Base-by-base conservation (phyloP, 148 eudicot species). In the Nepenthes gracilis region DNA sequence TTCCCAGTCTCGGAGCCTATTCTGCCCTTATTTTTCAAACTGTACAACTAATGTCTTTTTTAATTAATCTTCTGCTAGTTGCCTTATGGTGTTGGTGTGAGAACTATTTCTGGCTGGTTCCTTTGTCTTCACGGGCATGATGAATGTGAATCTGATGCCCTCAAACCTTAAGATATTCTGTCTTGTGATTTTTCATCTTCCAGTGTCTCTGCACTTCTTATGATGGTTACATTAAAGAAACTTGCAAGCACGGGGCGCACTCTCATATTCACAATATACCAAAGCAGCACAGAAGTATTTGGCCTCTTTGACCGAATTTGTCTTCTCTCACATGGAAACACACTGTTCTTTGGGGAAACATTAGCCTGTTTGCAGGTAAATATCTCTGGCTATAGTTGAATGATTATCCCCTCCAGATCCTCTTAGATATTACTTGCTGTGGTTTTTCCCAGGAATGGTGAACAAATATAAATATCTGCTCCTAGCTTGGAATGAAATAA, bases 171-270 rank as follows among this genome's bases (percentile, higher is more conserved):
- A 2, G 3, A 49, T n/a, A 49, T 49, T 11, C 53, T 11, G 10
- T 10, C n/a, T 10, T 49, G 11, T 49, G 53, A 2, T n/a, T 11
- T n/a, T 49, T 49, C 53, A 11, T 49, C n/a, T 55, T 77, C 49
- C 84, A 92, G 98, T 70, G 98, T 92, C 15, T 92, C 98, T 65
- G 94, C 98, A 59, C 96, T 92, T 72, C 82, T 92, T 54, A 92
- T 92, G 98, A 92, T 92, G 98, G 98, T 92, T 36, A 88, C 98
- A 35, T 64, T 92, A 74, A 92, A 92, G 88, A 92, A 88, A 75
- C 98, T 92, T 58, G 94, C 96, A 13, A 86, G 87, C 74, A 83
- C 88, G 2, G 98, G 98, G 12, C 88, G 95, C 90, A 92, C 98
- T 56, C 85, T 92, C 11, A 75, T 92, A 74, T 92, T 88, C 73